Evolutionary conservation across 2,329 filamentous ascomycete species (phyloP).

Genomic region (Sphaerulina vaccinii): DNA sequence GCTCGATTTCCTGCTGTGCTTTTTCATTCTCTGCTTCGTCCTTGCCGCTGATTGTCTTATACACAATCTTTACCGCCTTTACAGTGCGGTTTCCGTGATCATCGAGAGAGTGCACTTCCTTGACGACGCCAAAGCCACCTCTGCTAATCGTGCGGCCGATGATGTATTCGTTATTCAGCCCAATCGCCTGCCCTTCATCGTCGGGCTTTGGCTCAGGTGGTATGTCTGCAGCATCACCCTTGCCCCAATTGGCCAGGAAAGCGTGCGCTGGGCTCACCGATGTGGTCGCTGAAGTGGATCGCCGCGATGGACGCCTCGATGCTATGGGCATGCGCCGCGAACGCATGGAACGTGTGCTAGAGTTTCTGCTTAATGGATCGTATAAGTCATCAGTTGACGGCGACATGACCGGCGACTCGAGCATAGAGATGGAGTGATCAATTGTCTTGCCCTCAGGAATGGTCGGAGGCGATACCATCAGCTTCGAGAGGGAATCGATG

Average conservation of each 20-base stretch:
- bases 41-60: constrained; percentile 56
- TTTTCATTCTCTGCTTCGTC: constrained; percentile 63
- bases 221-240: constrained; percentile 28
- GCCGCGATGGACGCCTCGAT: constrained; percentile 30
- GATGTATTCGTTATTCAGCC: constrained; percentile 60
- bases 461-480: constrained; percentile 34
- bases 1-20: constrained; percentile 66
- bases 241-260: constrained; percentile 33
- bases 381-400: constrained; percentile 26
- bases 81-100: constrained; percentile 49
- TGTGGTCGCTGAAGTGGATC: constrained; percentile 30
- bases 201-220: constrained; percentile 53
- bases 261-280: constrained; percentile 36
- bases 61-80: constrained; percentile 68
- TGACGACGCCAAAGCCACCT: constrained; percentile 66
- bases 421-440: constrained; percentile 29
- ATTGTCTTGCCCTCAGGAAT: constrained; percentile 32
- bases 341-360: constrained; percentile 32
- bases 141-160: constrained; percentile 65
- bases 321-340: constrained; percentile 22
- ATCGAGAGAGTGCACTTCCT: constrained; percentile 64
- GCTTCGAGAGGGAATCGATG: constrained; percentile 33
- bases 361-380: constrained; percentile 33
- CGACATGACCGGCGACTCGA: constrained; percentile 27
- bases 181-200: constrained; percentile 66